Evolutionary conservation across 805 yeast genomes (phyloP), one percentile per base, ranked within the genome.

Genomic region (Kuraishia capsulata): DNA sequence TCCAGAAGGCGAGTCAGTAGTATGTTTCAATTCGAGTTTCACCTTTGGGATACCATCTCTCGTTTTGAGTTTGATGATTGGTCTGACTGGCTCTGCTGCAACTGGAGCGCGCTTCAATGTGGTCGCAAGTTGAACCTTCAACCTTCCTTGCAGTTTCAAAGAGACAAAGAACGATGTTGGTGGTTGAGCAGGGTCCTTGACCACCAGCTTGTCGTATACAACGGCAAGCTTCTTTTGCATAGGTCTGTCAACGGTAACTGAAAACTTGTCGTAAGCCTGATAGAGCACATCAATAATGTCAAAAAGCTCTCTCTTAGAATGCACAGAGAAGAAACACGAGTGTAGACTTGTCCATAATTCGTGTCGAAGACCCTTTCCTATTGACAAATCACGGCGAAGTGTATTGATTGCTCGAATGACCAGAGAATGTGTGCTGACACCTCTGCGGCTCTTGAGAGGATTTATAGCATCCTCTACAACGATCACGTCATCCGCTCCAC

Each of bases 271-370:
- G 23, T 62, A 58, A 5, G 88, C 73, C 30, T 71, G 71, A 48
- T 76, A 84, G 20, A 90, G 57, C 6, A 90, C 70, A 31, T 76
- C 75, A 38, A 84, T 65, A 3, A 85, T 50, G 41, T 77, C 82
- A 46, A 83, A 78, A 6, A 90, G 50, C 26, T 69, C 56, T 41
- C 89, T 67, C 45, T 78, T 75, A 25, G 78, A 78, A 31, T 71
- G 60, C 2, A 85, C 58, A 10, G 82, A 70, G 16, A 80, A 43
- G 20, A 79, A 54, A 2, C 82, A 76, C 0, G 82, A 67, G 47
- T 79, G 82, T 6, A 88, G 54, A 8, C 78, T 66, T 33, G 70
- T 65, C 96, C 96, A 88, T 2, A 92, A 48, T 6, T 71, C 69
- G 2, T 53, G 49, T 39, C 70, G 68, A 17, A 92, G 60, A 0